Evolutionary conservation across 139 green algal species (phyloP), one percentile per base, ranked within the genome.

Genomic region (Chlorella vulgaris): DNA sequence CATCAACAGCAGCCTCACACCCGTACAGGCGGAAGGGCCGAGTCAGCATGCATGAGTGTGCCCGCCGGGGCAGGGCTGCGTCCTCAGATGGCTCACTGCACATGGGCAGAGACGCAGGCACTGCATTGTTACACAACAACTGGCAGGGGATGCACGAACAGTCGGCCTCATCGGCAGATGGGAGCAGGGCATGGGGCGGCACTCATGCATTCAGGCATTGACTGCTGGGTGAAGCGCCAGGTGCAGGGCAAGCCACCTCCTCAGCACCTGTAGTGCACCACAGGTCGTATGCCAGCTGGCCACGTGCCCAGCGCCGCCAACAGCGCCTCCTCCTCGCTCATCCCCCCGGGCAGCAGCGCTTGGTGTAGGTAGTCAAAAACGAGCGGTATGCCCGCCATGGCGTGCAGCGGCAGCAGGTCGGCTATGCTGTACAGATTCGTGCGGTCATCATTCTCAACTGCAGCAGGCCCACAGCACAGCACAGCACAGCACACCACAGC

Each of bases 361-460:
- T 91, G 85, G 81, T 95, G 91, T 69, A 94, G 91, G 69, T 92
- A 93, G 82, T 95, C 91, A 85, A 94, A 95, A 13, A 92, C 88
- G 3, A 95, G 86, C 36, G 91, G 91, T 7, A 91, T 83, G 76
- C 74, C 40, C 2, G 62, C 75, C 62, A 81, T 51, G 28, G 36
- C 2, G 60, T 86, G 74, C 38, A 94, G 53, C 22, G 71, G 65
- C 53, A 91, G 68, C 62, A 94, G 83, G 81, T 94, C 90, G 0
- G 18, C 15, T 2, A 92, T 63, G 55, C 78, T 87, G 74, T 85
- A 95, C 53, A 83, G 70, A 65, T 21, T 81, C 19, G 80, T 55
- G 4, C 82, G 76, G 81, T 95, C 91, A 63, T 95, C 91, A 53
- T 95, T 95, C 84, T 95, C 91, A 40, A 94, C 82, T 83, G 78